These are phyloP conservation scores for Paracorniculantispora psalliotae DNA, from an alignment of 2,329 filamentous ascomycete species.

Conservation along the genomic window DNA sequence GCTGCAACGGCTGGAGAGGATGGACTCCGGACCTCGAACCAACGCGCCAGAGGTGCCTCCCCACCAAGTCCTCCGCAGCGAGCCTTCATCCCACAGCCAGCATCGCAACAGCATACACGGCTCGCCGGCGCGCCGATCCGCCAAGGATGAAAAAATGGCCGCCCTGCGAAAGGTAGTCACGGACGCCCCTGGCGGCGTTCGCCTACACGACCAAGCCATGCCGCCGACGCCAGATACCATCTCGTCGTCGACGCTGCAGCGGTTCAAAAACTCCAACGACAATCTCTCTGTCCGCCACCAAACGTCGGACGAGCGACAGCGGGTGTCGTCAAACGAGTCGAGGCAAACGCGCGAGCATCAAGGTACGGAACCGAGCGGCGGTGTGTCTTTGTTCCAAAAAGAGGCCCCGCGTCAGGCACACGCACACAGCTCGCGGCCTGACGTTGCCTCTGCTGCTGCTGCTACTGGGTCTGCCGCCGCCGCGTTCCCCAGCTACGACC, in stretches of 20 bases:
- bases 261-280: constrained; percentile 48
- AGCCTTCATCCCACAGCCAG: constrained; percentile 2
- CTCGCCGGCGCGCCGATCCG: constrained; percentile 22
- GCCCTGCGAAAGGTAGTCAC: constrained; percentile 45
- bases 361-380: background rate
- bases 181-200: constrained; percentile 36
- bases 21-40: constrained; percentile 23
- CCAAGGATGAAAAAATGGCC: constrained; percentile 44
- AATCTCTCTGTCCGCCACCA: constrained; percentile 33
- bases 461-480: too few relatives aligned
- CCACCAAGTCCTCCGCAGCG: background rate
- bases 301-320: constrained; percentile 25
- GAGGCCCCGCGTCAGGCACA: background rate
- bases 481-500: constrained; percentile 7
- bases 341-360: background rate
- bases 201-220: constrained; percentile 39
- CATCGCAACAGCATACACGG: constrained; percentile 16
- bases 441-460: too few relatives aligned
- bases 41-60: background rate
- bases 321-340: background rate
- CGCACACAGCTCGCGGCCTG: background rate
- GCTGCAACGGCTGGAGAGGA: constrained; percentile 45
- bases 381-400: constrained; percentile 9
- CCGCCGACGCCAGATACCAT: constrained; percentile 58
- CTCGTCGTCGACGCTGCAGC: constrained; percentile 49